These are phyloP conservation scores for Collybia sordida DNA, from an alignment of 768 basidiomycete genomes.

Conservation along the genomic window DNA sequence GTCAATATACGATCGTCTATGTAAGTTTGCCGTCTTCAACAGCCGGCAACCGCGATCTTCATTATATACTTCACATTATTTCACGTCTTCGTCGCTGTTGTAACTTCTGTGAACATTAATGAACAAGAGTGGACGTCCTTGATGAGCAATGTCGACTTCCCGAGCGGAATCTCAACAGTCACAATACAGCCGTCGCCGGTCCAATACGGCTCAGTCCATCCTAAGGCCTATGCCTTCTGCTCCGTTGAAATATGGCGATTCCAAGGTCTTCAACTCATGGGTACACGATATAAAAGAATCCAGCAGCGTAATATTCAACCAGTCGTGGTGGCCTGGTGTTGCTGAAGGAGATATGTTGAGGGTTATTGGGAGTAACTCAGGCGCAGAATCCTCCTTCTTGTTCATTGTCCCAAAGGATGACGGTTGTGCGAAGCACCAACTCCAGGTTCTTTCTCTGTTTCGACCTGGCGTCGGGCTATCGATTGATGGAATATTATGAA, in stretches of 20 bases:
- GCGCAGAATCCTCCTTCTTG: slow-evolving; percentile 44
- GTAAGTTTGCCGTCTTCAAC: too few species aligned
- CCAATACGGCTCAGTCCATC: slow-evolving; percentile 73
- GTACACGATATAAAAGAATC: slow-evolving; percentile 71
- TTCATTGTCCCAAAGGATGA: slow-evolving; percentile 73
- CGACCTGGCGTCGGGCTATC: background rate
- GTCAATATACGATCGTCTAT: too few species aligned
- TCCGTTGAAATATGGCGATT: slow-evolving; percentile 62
- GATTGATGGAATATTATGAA: slow-evolving; percentile 1
- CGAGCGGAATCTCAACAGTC: slow-evolving; percentile 65
- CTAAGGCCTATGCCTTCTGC: slow-evolving; percentile 41
- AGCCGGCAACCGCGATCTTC: too few species aligned
- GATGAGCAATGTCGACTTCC: slow-evolving; percentile 48
- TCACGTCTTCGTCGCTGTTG: too few species aligned
- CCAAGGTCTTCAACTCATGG: slow-evolving; percentile 66
- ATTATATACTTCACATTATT: too few species aligned
- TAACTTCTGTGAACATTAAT: background rate
- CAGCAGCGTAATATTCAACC: slow-evolving; percentile 64
- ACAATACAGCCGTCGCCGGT: slow-evolving; percentile 60
- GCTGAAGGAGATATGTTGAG: slow-evolving; percentile 72
- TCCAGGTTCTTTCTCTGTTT: slow-evolving; percentile 48
- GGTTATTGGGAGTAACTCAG: slow-evolving; percentile 42
- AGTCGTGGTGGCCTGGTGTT: slow-evolving; percentile 76
- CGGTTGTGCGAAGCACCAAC: slow-evolving; percentile 53
- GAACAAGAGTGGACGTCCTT: background rate